These are phyloP conservation scores for Detonula confervacea DNA, from an alignment of 352 stramenopile species.

Conservation along the genomic window DNA sequence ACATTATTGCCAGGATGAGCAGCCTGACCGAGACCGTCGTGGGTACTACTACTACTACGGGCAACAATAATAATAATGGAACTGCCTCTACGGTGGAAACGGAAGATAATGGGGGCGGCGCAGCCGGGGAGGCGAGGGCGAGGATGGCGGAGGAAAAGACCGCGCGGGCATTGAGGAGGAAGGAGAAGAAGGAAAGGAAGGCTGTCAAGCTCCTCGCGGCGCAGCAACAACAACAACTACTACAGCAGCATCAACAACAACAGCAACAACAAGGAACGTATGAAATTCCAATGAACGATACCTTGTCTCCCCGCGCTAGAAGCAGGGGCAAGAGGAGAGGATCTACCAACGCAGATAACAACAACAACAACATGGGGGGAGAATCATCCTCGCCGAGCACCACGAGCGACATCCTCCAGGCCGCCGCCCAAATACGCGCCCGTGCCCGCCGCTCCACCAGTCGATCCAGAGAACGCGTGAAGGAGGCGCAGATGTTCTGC, in stretches of 20 bases:
- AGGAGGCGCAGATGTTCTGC: conserved; percentile 36
- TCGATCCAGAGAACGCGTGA: conserved; percentile 36
- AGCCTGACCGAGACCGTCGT: not conserved
- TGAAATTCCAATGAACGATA: conserved; percentile 23
- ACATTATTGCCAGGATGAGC: conserved; percentile 17
- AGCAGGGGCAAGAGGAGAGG: not conserved
- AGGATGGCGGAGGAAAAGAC: not conserved
- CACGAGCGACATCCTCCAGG: conserved; percentile 19
- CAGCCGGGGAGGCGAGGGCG: not conserved
- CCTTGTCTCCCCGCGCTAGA: not conserved
- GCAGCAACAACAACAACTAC: conserved; percentile 1
- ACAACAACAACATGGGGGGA: no score
- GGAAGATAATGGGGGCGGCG: not conserved
- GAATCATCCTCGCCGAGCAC: no score
- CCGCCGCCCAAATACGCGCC: conserved; percentile 31
- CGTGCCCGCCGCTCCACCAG: conserved; percentile 38
- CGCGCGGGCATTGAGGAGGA: not conserved
- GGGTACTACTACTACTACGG: no score
- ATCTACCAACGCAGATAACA: no score
- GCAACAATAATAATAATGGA: no score
- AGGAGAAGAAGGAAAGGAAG: conserved; percentile 18
- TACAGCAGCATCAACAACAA: conserved; percentile 5
- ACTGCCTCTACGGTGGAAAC: no score
- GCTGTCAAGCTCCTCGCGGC: not conserved
- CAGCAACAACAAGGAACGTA: not conserved